Evolutionary conservation across 495 filamentous ascomycete species (phyloP).

Genomic region (Ascodesmis nigricans): DNA sequence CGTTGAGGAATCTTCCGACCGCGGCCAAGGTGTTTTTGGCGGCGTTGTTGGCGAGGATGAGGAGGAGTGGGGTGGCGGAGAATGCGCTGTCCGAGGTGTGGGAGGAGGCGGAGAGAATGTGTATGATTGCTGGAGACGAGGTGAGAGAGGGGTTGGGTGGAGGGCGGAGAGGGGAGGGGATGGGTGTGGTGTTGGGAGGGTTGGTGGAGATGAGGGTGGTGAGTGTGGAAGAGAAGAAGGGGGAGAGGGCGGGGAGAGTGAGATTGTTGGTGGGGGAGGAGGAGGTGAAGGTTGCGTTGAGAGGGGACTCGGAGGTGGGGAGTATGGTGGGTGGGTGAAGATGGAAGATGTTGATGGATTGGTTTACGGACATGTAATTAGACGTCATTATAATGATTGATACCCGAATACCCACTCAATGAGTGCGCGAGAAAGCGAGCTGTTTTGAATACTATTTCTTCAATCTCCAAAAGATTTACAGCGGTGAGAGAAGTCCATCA

Average conservation of each 20-base stretch:
- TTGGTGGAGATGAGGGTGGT: constrained; percentile 73
- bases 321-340: constrained; percentile 33
- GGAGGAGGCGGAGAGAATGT: constrained; percentile 63
- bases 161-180: constrained; percentile 36
- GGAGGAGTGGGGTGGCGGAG: constrained; percentile 66
- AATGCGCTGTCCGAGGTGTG: constrained; percentile 75
- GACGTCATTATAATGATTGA: no score
- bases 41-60: constrained; percentile 52
- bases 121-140: constrained; percentile 33
- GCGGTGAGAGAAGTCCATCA: no score
- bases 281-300: constrained; percentile 67
- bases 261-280: constrained; percentile 69
- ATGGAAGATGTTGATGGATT: no score
- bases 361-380: no score
- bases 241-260: constrained; percentile 70
- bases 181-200: constrained; percentile 53
- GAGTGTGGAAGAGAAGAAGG: constrained; percentile 51
- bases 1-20: constrained; percentile 58
- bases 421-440: no score
- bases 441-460: no score
- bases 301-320: constrained; percentile 70
- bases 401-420: no score
- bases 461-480: no score
- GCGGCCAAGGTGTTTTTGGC: constrained; percentile 66
- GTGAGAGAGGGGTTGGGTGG: constrained; percentile 17